Percentiles rank a stretch among this genome's conserved stretches.
Evolutionary conservation across 768 basidiomycete species (phyloP).

Genomic region (Lactarius psammicola): DNA sequence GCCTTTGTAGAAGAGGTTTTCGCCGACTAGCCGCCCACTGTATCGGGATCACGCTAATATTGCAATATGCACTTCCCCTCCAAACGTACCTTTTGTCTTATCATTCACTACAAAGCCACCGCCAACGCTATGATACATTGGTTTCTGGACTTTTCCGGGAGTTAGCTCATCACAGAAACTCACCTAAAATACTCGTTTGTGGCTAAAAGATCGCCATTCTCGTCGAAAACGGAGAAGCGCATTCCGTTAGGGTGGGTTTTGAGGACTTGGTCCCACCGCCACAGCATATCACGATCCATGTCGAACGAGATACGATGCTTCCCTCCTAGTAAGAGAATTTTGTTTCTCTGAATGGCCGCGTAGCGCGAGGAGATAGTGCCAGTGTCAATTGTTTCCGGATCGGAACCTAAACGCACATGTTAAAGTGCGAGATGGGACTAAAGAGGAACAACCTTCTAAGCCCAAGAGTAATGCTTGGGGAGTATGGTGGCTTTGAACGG

Average conservation of each 20-base stretch:
- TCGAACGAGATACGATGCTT: slow-evolving; percentile 78
- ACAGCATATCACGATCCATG: slow-evolving; percentile 89
- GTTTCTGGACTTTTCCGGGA: not conserved
- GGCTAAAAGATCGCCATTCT: slow-evolving; percentile 81
- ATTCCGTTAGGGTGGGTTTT: slow-evolving; percentile 92
- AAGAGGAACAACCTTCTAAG: slow-evolving; percentile 50
- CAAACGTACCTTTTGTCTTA: slow-evolving; percentile 71
- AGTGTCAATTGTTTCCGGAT: slow-evolving; percentile 92
- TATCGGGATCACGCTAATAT: not conserved
- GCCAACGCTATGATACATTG: slow-evolving; percentile 56
- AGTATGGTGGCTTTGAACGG: slow-evolving; percentile 65
- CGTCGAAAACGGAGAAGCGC: slow-evolving; percentile 82
- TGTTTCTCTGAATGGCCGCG: slow-evolving; percentile 60
- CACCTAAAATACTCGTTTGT: slow-evolving; percentile 92
- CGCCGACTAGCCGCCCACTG: slow-evolving; percentile 60
- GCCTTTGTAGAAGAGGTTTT: slow-evolving; percentile 93
- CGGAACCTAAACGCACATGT: slow-evolving; percentile 50
- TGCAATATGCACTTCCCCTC: not conserved
- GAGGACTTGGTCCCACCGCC: slow-evolving; percentile 87
- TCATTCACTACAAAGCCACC: slow-evolving; percentile 96
- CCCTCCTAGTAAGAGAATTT: slow-evolving; percentile 68
- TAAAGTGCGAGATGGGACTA: not conserved
- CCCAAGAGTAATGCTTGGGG: slow-evolving; percentile 85
- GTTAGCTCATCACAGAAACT: not conserved
- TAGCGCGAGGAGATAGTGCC: slow-evolving; percentile 80